phyloP scores from a whole-genome alignment of 164 flowering plant genomes.

The Sextonia rubra region DNA sequence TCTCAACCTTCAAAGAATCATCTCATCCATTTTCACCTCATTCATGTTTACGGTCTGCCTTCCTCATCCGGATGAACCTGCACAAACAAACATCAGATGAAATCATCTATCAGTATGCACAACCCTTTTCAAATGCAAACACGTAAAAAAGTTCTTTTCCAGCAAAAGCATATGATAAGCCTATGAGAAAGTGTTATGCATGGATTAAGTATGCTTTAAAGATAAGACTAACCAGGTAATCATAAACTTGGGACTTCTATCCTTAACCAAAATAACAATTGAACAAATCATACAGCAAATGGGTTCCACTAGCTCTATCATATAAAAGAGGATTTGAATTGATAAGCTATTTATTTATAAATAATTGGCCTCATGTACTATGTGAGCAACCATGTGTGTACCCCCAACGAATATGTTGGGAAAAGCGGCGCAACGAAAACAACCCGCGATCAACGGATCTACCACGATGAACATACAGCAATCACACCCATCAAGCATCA shows the following conservation, averaged over 20 bases:
- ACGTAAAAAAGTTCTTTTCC: not conserved
- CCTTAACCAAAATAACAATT: not conserved
- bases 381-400: too few relatives aligned
- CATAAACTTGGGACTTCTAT: not conserved
- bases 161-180: not conserved
- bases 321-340: not conserved
- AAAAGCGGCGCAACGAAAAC: too few relatives aligned
- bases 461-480: too few relatives aligned
- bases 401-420: too few relatives aligned
- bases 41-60: not conserved
- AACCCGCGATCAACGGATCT: too few relatives aligned
- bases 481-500: too few relatives aligned
- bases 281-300: not conserved
- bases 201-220: not conserved
- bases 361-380: too few relatives aligned
- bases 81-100: not conserved
- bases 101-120: not conserved
- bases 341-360: not conserved
- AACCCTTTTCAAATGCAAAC: not conserved
- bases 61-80: constrained; percentile 23
- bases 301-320: not conserved
- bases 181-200: not conserved
- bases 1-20: not conserved
- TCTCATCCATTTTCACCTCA: not conserved
- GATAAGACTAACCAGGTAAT: not conserved